Conservation (phyloP, 306 rosid genomes). For the Rubus parviflorus region DNA sequence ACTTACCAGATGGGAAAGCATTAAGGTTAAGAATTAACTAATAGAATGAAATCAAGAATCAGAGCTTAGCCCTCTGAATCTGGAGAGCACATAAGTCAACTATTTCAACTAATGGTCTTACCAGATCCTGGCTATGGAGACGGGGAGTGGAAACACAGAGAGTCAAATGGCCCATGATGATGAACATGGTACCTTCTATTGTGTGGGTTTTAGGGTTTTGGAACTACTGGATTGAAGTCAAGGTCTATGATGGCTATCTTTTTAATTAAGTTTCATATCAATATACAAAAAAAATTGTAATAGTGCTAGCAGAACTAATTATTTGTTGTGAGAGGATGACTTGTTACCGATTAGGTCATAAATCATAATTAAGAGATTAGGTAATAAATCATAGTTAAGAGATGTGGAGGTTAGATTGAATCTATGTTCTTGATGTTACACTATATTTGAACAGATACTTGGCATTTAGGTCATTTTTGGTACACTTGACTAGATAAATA, state of each 20-base stretch:
- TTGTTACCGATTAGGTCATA: background rate
- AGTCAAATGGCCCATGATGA: slow-evolving; percentile 12
- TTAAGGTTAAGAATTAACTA: background rate
- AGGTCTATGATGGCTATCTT: no score
- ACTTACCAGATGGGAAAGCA: background rate
- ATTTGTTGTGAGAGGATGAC: background rate
- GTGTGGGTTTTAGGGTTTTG: background rate
- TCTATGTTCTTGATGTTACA: background rate
- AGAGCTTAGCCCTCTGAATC: background rate
- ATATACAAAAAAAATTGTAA: background rate
- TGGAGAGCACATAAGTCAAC: slow-evolving; percentile 24
- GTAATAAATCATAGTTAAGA: background rate
- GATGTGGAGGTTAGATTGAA: background rate
- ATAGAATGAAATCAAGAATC: background rate
- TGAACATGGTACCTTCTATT: background rate
- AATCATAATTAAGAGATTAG: no score
- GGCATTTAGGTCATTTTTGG: background rate
- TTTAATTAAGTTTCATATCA: background rate
- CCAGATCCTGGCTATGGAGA: slow-evolving; percentile 13
- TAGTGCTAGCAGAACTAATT: background rate
- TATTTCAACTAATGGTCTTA: slow-evolving; percentile 12
- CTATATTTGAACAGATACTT: background rate
- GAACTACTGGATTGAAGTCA: background rate
- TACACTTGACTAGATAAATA: background rate
- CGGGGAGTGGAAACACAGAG: no score